Percentiles rank a stretch among this genome's conserved stretches.
These are phyloP conservation scores for Zasmidium angulare DNA, from an alignment of 2,329 filamentous ascomycete genomes.

Conservation along the genomic window DNA sequence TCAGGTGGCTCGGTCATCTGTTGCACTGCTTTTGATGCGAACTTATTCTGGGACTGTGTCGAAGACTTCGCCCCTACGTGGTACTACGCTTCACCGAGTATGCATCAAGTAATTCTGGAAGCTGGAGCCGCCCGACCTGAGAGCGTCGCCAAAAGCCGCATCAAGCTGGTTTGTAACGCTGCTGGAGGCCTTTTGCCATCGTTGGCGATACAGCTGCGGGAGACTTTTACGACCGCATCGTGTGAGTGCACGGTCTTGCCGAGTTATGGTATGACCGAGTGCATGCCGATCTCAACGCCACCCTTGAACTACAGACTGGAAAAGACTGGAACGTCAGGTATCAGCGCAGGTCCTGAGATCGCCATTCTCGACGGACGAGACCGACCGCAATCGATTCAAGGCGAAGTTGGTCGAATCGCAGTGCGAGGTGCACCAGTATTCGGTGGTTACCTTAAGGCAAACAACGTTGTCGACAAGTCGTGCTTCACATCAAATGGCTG, in stretches of 20 bases:
- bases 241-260: slow-evolving; percentile 50
- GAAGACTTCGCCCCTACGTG: slow-evolving; percentile 52
- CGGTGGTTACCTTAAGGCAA: slow-evolving; percentile 49
- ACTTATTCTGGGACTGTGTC: slow-evolving; percentile 57
- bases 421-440: slow-evolving; percentile 55
- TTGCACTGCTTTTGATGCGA: slow-evolving; percentile 55
- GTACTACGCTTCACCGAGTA: slow-evolving; percentile 60
- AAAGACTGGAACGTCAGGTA: slow-evolving; percentile 54
- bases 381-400: slow-evolving; percentile 25
- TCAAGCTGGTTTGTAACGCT: slow-evolving; percentile 57
- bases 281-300: slow-evolving; percentile 59
- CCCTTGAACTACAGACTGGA: slow-evolving; percentile 54
- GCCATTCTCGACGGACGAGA: slow-evolving; percentile 49
- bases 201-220: slow-evolving; percentile 49
- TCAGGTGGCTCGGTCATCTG: slow-evolving; percentile 56
- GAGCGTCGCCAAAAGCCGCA: slow-evolving; percentile 45
- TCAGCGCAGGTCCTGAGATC: slow-evolving; percentile 54
- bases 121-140: slow-evolving; percentile 43
- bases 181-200: slow-evolving; percentile 55
- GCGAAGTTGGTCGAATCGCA: slow-evolving; percentile 48
- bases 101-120: slow-evolving; percentile 57
- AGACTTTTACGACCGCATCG: slow-evolving; percentile 44
- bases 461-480: slow-evolving; percentile 46
- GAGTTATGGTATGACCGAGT: slow-evolving; percentile 62
- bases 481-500: slow-evolving; percentile 51